These are phyloP conservation scores for Taphrina flavorubra DNA, from an alignment of 1,139 yeast genomes.

Conservation along the genomic window DNA sequence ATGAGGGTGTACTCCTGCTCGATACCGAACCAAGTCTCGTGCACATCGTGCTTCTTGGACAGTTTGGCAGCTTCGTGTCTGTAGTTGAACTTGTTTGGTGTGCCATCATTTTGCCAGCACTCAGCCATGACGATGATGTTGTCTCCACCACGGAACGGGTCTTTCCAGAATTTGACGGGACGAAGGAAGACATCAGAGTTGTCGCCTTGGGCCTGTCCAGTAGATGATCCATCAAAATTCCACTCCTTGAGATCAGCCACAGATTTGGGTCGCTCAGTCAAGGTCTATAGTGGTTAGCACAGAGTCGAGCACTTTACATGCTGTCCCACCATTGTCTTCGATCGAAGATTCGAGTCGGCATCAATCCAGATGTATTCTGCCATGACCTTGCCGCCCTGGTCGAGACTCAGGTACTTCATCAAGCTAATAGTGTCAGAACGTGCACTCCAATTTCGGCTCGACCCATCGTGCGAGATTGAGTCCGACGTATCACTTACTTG, in stretches of 20 bases:
- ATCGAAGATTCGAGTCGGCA: conserved; percentile 87
- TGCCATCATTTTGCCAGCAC: conserved; percentile 98
- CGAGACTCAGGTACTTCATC: conserved; percentile 74
- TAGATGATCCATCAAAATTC: conserved; percentile 99
- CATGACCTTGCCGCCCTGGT: conserved; percentile 82
- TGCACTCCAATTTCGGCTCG: neutral
- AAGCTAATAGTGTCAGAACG: conserved; percentile 7
- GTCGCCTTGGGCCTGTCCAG: conserved; percentile 98
- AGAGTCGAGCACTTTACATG: conserved; percentile 6
- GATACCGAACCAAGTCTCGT: conserved; percentile 94
- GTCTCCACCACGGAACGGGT: conserved; percentile 97
- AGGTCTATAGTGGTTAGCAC: conserved; percentile 56
- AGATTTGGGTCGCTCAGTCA: conserved; percentile 68
- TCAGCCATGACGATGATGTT: conserved; percentile 93
- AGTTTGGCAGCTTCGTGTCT: conserved; percentile 97
- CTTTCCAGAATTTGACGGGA: conserved; percentile 92
- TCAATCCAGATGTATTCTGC: conserved; percentile 99
- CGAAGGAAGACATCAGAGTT: conserved; percentile 93
- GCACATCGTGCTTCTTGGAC: conserved; percentile 87
- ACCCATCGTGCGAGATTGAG: neutral
- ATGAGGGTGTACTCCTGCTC: conserved; percentile 98
- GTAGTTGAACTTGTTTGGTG: conserved; percentile 97
- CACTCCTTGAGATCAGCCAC: conserved; percentile 94
- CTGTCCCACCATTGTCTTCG: conserved; percentile 69
- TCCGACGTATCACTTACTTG: conserved; percentile 4